These are phyloP conservation scores for Escallonia rubra DNA, from an alignment of 129 eudicot species.

Conservation along the genomic window DNA sequence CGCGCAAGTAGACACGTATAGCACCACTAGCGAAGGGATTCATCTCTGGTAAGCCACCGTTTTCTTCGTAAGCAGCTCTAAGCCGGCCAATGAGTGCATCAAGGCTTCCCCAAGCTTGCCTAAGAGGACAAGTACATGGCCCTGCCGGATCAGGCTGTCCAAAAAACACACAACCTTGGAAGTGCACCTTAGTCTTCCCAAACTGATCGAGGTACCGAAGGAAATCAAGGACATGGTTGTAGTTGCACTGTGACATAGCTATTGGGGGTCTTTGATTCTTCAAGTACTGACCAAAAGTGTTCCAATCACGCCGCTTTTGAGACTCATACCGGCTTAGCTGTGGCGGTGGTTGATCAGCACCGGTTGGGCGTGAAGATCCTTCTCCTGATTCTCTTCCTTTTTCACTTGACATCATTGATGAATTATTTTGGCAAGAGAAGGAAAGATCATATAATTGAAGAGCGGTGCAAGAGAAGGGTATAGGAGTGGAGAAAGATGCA, in stretches of 20 bases:
- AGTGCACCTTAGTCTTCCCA: constrained; percentile 77
- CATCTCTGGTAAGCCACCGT: constrained; percentile 58
- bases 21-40: constrained; percentile 75
- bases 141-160: constrained; percentile 79
- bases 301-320: constrained; percentile 76
- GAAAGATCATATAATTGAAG: constrained; percentile 18
- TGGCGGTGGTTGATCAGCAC: constrained; percentile 15
- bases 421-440: constrained; percentile 14
- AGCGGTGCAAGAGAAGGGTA: constrained; percentile 12
- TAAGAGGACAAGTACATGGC: constrained; percentile 69
- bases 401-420: constrained; percentile 24
- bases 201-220: constrained; percentile 62
- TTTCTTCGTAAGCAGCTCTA: constrained; percentile 71
- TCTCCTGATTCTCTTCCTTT: constrained; percentile 40
- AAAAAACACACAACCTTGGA: constrained; percentile 54
- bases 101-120: constrained; percentile 82
- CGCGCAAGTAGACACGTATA: constrained; percentile 53
- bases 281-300: constrained; percentile 72
- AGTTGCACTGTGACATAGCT: constrained; percentile 53
- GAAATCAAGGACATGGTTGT: constrained; percentile 57
- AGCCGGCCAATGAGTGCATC: constrained; percentile 72
- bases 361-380: constrained; percentile 31
- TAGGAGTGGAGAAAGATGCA: constrained; percentile 42
- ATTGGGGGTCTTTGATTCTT: constrained; percentile 68
- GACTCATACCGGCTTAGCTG: constrained; percentile 67